Evolutionary conservation across 2,329 filamentous ascomycete species (phyloP).

Genomic region (Didymella pinodella): DNA sequence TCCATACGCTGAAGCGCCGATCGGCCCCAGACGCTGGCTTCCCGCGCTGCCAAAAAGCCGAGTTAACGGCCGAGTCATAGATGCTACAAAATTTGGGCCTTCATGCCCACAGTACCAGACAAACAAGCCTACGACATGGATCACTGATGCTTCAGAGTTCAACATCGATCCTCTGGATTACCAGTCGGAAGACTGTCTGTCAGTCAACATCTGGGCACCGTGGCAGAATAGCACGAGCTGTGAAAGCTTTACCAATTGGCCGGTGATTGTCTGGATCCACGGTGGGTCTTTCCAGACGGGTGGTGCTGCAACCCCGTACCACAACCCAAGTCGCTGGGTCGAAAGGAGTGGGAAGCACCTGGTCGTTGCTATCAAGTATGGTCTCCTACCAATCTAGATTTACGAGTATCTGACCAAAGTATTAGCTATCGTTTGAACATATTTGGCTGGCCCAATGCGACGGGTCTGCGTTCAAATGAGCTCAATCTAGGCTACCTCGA

Average conservation of each 20-base stretch:
- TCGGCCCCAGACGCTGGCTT: not conserved
- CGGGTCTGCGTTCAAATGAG: constrained; percentile 32
- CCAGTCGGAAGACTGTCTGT: constrained; percentile 57
- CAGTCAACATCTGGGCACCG: constrained; percentile 57
- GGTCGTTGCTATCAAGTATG: constrained; percentile 44
- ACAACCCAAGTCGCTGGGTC: constrained; percentile 37
- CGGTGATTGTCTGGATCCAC: constrained; percentile 59
- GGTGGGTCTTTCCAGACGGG: constrained; percentile 58
- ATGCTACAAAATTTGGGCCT: constrained; percentile 40
- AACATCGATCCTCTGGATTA: constrained; percentile 24
- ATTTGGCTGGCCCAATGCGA: constrained; percentile 51
- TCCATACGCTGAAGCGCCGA: constrained; percentile 1
- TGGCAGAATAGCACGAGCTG: constrained; percentile 1
- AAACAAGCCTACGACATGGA: constrained; percentile 29
- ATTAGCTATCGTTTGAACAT: constrained; percentile 49
- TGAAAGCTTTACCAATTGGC: constrained; percentile 37
- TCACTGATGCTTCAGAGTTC: constrained; percentile 37
- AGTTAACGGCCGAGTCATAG: constrained; percentile 18
- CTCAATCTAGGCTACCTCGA: constrained; percentile 53
- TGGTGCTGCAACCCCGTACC: constrained; percentile 54
- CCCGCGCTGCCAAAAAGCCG: not conserved
- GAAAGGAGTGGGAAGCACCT: constrained; percentile 48
- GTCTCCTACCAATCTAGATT: not conserved
- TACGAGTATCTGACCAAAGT: not conserved
- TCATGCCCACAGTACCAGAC: constrained; percentile 39